Conservation (phyloP, 495 filamentous ascomycete species). For the Neurospora sp. region DNA sequence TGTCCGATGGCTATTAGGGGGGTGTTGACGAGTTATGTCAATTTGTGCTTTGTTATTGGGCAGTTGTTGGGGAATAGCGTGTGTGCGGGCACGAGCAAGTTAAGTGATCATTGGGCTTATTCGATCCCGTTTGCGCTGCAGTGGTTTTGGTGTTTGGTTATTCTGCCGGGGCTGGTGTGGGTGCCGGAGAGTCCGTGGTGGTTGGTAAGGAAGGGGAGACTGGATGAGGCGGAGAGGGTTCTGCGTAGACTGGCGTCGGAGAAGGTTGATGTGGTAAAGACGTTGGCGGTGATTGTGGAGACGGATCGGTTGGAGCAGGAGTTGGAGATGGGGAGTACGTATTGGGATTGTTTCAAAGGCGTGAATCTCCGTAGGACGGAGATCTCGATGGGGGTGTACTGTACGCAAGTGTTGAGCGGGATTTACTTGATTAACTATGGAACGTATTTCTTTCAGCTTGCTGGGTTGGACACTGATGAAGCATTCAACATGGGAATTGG, state of each 20-base stretch:
- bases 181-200: slow-evolving; percentile 58
- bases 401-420: slow-evolving; percentile 41
- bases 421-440: slow-evolving; percentile 47
- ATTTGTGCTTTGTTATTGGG: slow-evolving; percentile 59
- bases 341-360: slow-evolving; percentile 45
- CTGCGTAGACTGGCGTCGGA: slow-evolving; percentile 31
- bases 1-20: slow-evolving; percentile 47
- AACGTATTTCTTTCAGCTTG: slow-evolving; percentile 56
- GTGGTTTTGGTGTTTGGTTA: slow-evolving; percentile 56
- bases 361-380: slow-evolving; percentile 47
- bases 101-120: slow-evolving; percentile 39
- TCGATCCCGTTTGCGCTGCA: slow-evolving; percentile 51
- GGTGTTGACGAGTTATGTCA: slow-evolving; percentile 49
- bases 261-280: slow-evolving; percentile 29
- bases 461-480: slow-evolving; percentile 39
- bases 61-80: slow-evolving; percentile 48
- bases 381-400: slow-evolving; percentile 41
- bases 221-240: slow-evolving; percentile 37
- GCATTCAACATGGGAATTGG: slow-evolving; percentile 44
- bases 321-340: slow-evolving; percentile 45
- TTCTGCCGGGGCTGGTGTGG: slow-evolving; percentile 45
- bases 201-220: slow-evolving; percentile 45
- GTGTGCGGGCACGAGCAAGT: slow-evolving; percentile 36
- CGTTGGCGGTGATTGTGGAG: slow-evolving; percentile 49
- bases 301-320: slow-evolving; percentile 51